These are phyloP conservation scores for Centrapalus pauciflorus DNA, from an alignment of 129 eudicot species.

Conservation along the genomic window DNA sequence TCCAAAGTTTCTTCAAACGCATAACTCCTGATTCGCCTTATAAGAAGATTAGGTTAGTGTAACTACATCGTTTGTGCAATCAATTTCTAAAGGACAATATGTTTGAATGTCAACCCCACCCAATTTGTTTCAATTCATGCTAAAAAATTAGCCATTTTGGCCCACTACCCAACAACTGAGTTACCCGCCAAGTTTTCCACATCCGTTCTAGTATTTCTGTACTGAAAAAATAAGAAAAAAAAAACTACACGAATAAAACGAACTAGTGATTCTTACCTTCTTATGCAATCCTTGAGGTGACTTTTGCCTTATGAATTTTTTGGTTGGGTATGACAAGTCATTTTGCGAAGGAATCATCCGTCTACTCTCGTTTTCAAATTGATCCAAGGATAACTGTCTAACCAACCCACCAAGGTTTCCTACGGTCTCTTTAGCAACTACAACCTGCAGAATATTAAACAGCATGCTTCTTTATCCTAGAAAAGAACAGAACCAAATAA, in stretches of 20 bases:
- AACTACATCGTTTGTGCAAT: too few species aligned
- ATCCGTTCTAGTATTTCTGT: constrained; percentile 5
- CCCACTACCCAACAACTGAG: too few species aligned
- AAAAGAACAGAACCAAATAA: constrained; percentile 8
- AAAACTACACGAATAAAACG: not conserved
- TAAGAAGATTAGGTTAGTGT: too few species aligned
- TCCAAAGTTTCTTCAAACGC: too few species aligned
- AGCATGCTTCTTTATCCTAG: constrained; percentile 8
- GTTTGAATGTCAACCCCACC: too few species aligned
- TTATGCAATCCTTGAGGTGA: constrained; percentile 97
- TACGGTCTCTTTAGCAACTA: constrained; percentile 88
- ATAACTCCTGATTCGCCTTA: too few species aligned
- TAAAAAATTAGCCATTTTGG: too few species aligned
- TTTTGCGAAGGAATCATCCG: constrained; percentile 71
- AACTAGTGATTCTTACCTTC: constrained; percentile 42
- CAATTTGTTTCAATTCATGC: too few species aligned
- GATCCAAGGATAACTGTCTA: constrained; percentile 89
- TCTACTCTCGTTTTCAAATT: constrained; percentile 97
- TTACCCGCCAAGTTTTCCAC: too few species aligned
- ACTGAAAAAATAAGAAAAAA: not conserved
- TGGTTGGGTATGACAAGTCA: constrained; percentile 61
- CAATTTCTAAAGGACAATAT: too few species aligned
- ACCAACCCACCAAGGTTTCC: constrained; percentile 95
- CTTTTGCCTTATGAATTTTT: constrained; percentile 64
- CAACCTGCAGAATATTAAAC: constrained; percentile 59